Evolutionary conservation across 148 eudicot species (phyloP).

Genomic region (Cornus florida): DNA sequence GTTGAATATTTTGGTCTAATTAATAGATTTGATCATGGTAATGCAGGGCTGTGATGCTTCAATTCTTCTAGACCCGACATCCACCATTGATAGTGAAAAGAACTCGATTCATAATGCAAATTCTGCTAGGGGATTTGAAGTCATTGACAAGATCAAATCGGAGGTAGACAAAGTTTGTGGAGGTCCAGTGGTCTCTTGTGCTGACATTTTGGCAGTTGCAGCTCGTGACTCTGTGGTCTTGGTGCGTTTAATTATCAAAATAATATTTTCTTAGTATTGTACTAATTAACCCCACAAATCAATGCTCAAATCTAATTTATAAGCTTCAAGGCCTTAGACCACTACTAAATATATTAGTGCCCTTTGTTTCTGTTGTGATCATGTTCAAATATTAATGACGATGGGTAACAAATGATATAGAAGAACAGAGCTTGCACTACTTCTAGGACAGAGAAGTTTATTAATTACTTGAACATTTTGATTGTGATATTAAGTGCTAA

Average conservation of each 20-base stretch:
- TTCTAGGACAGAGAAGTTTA: too few relatives aligned
- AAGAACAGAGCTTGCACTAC: too few relatives aligned
- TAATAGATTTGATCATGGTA: too few relatives aligned
- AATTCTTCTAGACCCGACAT: conserved; percentile 24
- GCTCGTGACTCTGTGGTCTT: conserved; percentile 40
- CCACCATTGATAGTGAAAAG: conserved; percentile 29
- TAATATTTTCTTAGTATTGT: neutral
- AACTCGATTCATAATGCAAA: conserved; percentile 15
- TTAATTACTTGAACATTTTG: too few relatives aligned
- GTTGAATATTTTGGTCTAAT: neutral
- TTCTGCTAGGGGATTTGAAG: conserved; percentile 35
- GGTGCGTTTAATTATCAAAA: conserved; percentile 11
- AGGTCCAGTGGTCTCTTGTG: conserved; percentile 31
- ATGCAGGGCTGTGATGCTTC: conserved; percentile 43
- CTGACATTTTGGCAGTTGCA: conserved; percentile 37
- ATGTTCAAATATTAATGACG: too few relatives aligned
- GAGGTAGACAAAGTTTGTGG: conserved; percentile 25
- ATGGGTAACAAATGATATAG: too few relatives aligned
- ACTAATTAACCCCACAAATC: neutral
- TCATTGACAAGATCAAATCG: conserved; percentile 25
- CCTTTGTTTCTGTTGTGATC: neutral
- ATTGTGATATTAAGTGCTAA: too few relatives aligned
- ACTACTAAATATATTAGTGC: neutral
- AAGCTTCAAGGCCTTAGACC: neutral
- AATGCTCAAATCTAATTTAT: neutral